Evolutionary conservation across 768 basidiomycete genomes (phyloP).

Genomic region (Mycena rebaudengoi): DNA sequence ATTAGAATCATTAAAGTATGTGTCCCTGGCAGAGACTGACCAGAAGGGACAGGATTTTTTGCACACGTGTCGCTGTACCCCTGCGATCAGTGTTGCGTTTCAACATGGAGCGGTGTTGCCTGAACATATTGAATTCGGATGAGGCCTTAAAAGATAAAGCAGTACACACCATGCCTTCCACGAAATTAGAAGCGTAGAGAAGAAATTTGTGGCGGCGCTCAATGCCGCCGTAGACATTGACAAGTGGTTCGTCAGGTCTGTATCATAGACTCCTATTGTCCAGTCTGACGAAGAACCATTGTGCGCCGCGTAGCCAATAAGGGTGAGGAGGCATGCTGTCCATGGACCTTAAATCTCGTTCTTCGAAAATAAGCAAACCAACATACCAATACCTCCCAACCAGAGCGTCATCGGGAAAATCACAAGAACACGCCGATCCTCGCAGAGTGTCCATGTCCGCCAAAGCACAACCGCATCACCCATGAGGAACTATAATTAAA

Average conservation of each 20-base stretch:
- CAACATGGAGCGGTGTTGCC: conserved; percentile 1
- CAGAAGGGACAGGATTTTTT: conserved; percentile 8
- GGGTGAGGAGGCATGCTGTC: not conserved
- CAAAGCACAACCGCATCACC: too few relatives aligned
- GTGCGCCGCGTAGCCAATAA: not conserved
- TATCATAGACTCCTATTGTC: not conserved
- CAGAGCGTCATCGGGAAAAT: too few relatives aligned
- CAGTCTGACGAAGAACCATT: not conserved
- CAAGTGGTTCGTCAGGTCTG: not conserved
- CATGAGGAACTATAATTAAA: too few relatives aligned
- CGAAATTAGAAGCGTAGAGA: conserved; percentile 1
- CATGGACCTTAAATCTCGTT: not conserved
- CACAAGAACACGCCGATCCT: too few relatives aligned
- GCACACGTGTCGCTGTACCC: not conserved
- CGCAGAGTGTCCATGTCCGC: too few relatives aligned
- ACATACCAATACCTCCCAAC: too few relatives aligned
- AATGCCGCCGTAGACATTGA: not conserved
- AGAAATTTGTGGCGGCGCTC: conserved; percentile 1
- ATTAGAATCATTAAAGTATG: too few relatives aligned
- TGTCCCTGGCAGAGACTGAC: too few relatives aligned
- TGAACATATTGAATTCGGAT: not conserved
- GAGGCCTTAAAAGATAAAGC: not conserved
- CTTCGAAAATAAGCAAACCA: too few relatives aligned
- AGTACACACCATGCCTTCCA: conserved; percentile 7
- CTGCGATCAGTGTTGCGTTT: not conserved